Conservation (phyloP, 495 filamentous ascomycete genomes). For the Penicillium pulvis region DNA sequence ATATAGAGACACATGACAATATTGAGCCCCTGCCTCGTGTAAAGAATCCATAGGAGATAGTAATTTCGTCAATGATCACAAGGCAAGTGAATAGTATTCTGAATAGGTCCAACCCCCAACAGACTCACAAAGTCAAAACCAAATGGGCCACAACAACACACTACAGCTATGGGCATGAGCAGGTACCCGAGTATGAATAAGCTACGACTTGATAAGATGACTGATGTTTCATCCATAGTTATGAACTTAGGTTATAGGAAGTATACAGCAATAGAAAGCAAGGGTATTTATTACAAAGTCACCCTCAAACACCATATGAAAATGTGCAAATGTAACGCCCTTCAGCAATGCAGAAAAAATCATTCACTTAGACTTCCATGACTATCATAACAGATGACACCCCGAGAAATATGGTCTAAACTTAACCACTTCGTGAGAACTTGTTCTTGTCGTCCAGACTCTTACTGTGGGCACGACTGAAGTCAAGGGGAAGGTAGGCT, state of each 20-base stretch:
- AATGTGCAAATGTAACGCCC: conserved; percentile 6
- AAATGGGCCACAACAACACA: too few species aligned
- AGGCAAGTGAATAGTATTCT: too few species aligned
- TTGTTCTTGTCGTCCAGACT: conserved; percentile 21
- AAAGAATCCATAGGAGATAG: not conserved
- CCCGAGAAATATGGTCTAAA: not conserved
- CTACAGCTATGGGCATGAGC: too few species aligned
- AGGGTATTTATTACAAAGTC: not conserved
- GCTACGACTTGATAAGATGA: too few species aligned
- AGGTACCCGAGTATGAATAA: too few species aligned
- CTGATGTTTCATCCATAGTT: not conserved
- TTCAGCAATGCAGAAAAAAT: conserved; percentile 1
- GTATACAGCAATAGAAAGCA: not conserved
- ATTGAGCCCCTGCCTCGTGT: too few species aligned
- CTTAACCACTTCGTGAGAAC: conserved; percentile 4
- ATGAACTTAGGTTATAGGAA: not conserved
- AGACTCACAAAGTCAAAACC: too few species aligned
- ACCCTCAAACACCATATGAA: conserved; percentile 16
- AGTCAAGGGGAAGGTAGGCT: conserved; percentile 45
- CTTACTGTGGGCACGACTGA: conserved; percentile 25
- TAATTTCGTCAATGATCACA: too few species aligned
- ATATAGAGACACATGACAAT: not conserved
- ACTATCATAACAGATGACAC: not conserved
- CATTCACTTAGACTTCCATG: not conserved
- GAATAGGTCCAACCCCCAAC: too few species aligned